These are phyloP conservation scores for Centaurea solstitialis DNA, from an alignment of 129 eudicot genomes.

Conservation along the genomic window DNA sequence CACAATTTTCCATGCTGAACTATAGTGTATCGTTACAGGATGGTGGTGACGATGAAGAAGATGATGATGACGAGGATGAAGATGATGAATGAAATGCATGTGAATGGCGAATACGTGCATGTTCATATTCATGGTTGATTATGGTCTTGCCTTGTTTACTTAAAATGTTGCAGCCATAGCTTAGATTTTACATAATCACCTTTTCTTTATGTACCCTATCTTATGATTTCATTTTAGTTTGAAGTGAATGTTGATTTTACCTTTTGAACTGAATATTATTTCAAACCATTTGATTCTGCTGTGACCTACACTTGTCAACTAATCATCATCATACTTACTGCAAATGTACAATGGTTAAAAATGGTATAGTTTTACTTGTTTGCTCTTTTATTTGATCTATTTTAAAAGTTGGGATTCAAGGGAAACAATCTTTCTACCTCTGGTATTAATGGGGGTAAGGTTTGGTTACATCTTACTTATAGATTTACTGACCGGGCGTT, in stretches of 20 bases:
- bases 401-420: not conserved
- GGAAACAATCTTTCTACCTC: no score
- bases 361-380: not conserved
- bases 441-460: no score
- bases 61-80: slow-evolving; percentile 64
- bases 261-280: not conserved
- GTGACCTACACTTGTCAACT: not conserved
- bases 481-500: no score
- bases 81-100: slow-evolving; percentile 53
- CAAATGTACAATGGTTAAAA: not conserved
- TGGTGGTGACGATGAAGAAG: slow-evolving; percentile 55
- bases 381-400: not conserved
- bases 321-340: not conserved
- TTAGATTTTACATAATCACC: slow-evolving; percentile 28
- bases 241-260: slow-evolving; percentile 20
- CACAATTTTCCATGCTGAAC: no score
- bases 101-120: slow-evolving; percentile 29
- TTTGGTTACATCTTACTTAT: no score
- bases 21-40: slow-evolving; percentile 31
- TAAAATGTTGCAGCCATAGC: slow-evolving; percentile 29
- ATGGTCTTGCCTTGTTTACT: slow-evolving; percentile 23
- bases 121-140: slow-evolving; percentile 35
- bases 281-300: not conserved
- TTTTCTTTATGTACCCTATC: slow-evolving; percentile 21
- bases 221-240: slow-evolving; percentile 27